Percentiles rank a stretch among this genome's conserved stretches.
These are phyloP conservation scores for Xerocomellus chrysenteron DNA, from an alignment of 768 basidiomycete species.

Conservation along the genomic window DNA sequence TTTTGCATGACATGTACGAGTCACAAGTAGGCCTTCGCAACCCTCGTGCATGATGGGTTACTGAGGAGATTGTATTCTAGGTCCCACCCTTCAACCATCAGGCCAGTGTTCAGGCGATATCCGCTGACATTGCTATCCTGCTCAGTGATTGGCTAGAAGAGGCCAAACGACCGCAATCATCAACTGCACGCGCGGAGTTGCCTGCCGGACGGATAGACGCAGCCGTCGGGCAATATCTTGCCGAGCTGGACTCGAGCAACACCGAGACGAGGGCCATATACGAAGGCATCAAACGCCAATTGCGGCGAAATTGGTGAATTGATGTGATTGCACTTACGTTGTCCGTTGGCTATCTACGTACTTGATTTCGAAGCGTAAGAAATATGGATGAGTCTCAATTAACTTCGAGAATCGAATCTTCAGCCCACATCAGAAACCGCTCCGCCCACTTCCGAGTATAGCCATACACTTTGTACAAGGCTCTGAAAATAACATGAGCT, in stretches of 20 bases:
- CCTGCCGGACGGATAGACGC: slow-evolving; percentile 76
- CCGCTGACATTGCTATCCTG: slow-evolving; percentile 79
- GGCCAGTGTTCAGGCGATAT: slow-evolving; percentile 74
- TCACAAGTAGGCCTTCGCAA: slow-evolving; percentile 61
- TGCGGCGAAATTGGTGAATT: slow-evolving; percentile 69
- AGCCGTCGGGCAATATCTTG: slow-evolving; percentile 71
- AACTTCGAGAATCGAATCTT: slow-evolving; percentile 81
- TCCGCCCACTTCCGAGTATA: slow-evolving; percentile 60
- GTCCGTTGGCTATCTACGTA: slow-evolving; percentile 16
- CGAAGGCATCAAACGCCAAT: slow-evolving; percentile 67
- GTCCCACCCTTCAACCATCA: slow-evolving; percentile 84
- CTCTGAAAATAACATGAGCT: slow-evolving; percentile 41
- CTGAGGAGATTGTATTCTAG: slow-evolving; percentile 35
- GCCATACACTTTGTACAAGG: slow-evolving; percentile 67
- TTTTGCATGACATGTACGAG: slow-evolving; percentile 83
- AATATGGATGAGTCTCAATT: slow-evolving; percentile 33
- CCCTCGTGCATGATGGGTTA: not conserved
- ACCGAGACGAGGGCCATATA: slow-evolving; percentile 63
- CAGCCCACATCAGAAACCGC: slow-evolving; percentile 64
- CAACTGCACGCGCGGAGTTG: slow-evolving; percentile 59
- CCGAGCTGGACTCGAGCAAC: slow-evolving; percentile 62
- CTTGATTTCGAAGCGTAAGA: slow-evolving; percentile 11
- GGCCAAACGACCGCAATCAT: slow-evolving; percentile 71
- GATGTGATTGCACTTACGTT: slow-evolving; percentile 6
- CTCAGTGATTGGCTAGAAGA: slow-evolving; percentile 79